Conservation (phyloP, 2,329 filamentous ascomycete species). For the Verticillium nonalfalfae region DNA sequence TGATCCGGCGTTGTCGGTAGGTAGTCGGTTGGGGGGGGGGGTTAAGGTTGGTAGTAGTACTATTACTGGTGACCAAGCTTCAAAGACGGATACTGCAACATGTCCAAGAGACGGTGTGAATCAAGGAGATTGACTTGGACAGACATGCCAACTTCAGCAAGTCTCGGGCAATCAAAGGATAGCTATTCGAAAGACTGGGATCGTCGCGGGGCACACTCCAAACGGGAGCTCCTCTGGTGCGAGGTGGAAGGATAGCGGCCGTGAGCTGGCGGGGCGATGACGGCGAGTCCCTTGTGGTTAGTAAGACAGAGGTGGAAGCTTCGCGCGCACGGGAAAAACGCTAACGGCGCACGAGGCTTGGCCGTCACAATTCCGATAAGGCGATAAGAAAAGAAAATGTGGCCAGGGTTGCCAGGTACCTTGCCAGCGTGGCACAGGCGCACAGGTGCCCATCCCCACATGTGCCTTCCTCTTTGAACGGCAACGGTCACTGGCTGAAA, state of each 20-base stretch:
- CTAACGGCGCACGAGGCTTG: not conserved
- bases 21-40: not conserved
- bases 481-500: not conserved
- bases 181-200: not conserved
- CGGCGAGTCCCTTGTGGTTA: not conserved
- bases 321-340: not conserved
- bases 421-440: not conserved
- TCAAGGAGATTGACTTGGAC: not conserved
- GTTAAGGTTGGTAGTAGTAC: not conserved
- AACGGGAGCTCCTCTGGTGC: not conserved
- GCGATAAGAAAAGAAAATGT: not conserved
- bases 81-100: not conserved
- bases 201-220: not conserved
- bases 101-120: not conserved
- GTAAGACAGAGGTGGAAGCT: constrained; percentile 1
- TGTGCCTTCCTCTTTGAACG: not conserved
- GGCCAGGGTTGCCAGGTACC: not conserved
- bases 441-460: not conserved
- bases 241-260: not conserved
- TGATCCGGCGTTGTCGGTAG: constrained; percentile 12
- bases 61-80: not conserved
- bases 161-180: not conserved
- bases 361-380: not conserved
- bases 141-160: not conserved
- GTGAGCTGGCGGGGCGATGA: not conserved